phyloP scores from a whole-genome alignment of 1,139 yeast species.

The Sugiyamaella castrensis region DNA sequence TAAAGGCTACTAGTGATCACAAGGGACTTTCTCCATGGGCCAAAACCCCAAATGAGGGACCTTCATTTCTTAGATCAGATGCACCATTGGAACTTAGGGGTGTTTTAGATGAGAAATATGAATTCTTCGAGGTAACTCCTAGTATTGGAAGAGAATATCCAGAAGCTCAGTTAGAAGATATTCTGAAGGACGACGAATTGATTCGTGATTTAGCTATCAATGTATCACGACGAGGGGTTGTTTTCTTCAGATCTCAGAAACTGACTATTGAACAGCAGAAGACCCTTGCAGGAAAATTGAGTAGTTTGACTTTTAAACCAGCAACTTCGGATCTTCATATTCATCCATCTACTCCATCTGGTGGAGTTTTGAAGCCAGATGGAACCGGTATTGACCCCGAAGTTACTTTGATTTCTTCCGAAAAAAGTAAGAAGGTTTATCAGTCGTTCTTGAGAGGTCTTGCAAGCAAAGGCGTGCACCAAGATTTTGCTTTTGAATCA shows the following conservation, averaged over 20 bases:
- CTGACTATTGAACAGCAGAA: conserved; percentile 54
- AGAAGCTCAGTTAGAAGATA: conserved; percentile 42
- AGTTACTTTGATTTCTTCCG: conserved; percentile 31
- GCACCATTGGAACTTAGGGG: conserved; percentile 23
- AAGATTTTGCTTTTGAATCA: conserved; percentile 49
- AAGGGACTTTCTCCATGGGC: conserved; percentile 32
- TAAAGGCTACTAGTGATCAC: conserved; percentile 3
- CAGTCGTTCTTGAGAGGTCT: not conserved
- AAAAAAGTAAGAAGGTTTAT: conserved; percentile 24
- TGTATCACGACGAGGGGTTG: conserved; percentile 65
- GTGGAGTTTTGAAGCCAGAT: conserved; percentile 29
- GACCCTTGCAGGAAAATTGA: conserved; percentile 54
- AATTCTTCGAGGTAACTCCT: conserved; percentile 32
- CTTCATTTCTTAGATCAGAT: conserved; percentile 17
- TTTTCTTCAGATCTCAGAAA: conserved; percentile 61
- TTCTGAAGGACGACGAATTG: conserved; percentile 48
- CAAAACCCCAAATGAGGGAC: conserved; percentile 18
- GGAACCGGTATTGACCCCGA: conserved; percentile 24
- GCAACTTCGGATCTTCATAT: conserved; percentile 59
- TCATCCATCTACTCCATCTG: conserved; percentile 35
- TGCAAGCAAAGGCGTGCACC: conserved; percentile 41
- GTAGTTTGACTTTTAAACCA: conserved; percentile 66
- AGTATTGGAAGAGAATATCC: conserved; percentile 33
- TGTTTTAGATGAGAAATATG: conserved; percentile 26
- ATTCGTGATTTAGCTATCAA: conserved; percentile 56